Base-by-base conservation (phyloP, 805 yeast species). In the Wickerhamiella cacticola region DNA sequence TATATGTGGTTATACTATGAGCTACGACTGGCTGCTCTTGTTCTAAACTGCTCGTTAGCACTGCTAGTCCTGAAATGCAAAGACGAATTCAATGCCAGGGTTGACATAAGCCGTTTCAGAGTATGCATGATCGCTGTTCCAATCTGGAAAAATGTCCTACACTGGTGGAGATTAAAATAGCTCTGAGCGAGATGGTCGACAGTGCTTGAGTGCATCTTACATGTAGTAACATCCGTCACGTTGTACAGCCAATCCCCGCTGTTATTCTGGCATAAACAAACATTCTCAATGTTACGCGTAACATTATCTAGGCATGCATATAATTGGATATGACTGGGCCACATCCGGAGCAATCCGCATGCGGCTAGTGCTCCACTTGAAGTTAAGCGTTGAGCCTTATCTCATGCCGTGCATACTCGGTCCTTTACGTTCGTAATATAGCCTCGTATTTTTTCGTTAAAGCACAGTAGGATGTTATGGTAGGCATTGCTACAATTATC, bases 221-320 rank as follows among this genome's bases (percentile, higher is more conserved):
- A 10, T 7, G 28, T 10, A 25, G 28, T 25, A 7, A 25, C 9
- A 25, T 7, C 7, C 10, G 7, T 25, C 28, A 25, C 10, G 7
- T 25, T 7, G 10, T 15, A 7, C 16, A 15, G 12, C 9, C 5
- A 19, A 15, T 15, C 5, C 16, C 9, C 12, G 19, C 28, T 7
- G 28, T 7, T 25, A 10, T 7, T 10, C 15, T 31, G 36, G 19
- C 36, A 19, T n/a, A n/a, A n/a, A 10, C 5, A 31, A 31, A 31
- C 36, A 31, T 31, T 31, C 36, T 31, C 16, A 31, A 9, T 18
- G 36, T 31, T 31, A 31, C 36, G 36, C 36, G 36, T 31, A 31
- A 31, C 36, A 10, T 18, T 9, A 31, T 10, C 21, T 31, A 9
- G 19, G 36, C 36, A n/a, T 10, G 36, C 19, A 31, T 15, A n/a